Evolutionary conservation across 371 early-diverging fungal genomes (phyloP).

Genomic region (Phascolomyces articulosus): DNA sequence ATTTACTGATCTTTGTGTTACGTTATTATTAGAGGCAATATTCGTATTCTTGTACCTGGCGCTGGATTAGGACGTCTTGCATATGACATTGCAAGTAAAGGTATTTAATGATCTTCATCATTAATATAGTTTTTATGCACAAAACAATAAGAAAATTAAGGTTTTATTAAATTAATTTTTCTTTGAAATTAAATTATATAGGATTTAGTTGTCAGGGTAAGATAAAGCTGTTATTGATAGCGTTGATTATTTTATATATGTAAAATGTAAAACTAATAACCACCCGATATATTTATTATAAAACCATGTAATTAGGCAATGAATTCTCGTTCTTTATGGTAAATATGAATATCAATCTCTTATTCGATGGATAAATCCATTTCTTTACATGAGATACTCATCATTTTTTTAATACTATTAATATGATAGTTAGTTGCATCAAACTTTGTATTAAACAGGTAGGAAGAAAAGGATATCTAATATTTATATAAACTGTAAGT

Average conservation of each 20-base stretch:
- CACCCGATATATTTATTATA: not conserved
- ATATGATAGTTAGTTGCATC: slow-evolving; percentile 78
- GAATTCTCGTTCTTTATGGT: slow-evolving; percentile 83
- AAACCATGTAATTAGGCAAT: slow-evolving; percentile 56
- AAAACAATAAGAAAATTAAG: not conserved
- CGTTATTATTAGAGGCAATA: slow-evolving; percentile 40
- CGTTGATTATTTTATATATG: no score
- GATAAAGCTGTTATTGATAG: not conserved
- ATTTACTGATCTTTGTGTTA: not conserved
- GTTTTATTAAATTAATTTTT: not conserved
- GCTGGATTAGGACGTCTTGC: slow-evolving; percentile 92
- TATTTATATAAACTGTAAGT: not conserved
- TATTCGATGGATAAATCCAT: no score
- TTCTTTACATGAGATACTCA: no score
- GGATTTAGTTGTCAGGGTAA: slow-evolving; percentile 85
- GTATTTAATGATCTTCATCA: slow-evolving; percentile 29
- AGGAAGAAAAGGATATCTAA: slow-evolving; percentile 6
- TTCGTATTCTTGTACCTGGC: slow-evolving; percentile 83
- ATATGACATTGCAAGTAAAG: slow-evolving; percentile 78
- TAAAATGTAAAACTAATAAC: no score
- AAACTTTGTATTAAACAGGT: slow-evolving; percentile 85
- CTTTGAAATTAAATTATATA: slow-evolving; percentile 1
- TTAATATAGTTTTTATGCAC: no score
- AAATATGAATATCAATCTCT: no score
- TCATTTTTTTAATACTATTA: no score